Conservation (phyloP, 306 rosid species). For the Argentina anserina region DNA sequence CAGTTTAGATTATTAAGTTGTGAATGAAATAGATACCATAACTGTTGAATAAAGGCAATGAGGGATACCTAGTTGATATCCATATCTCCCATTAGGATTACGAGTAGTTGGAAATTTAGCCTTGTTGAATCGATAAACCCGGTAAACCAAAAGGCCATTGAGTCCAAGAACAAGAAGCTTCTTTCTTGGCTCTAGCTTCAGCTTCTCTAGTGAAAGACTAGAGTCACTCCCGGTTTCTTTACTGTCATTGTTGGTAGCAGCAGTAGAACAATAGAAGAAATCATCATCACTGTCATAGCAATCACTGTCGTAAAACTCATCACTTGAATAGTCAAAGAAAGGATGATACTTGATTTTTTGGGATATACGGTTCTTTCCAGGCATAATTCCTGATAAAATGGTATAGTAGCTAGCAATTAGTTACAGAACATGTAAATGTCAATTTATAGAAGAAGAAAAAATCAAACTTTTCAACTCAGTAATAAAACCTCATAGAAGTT, state of each 20-base stretch:
- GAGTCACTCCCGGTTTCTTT: not conserved
- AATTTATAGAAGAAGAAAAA: not conserved
- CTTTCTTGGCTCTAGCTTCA: slow-evolving; percentile 20
- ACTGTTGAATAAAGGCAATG: not conserved
- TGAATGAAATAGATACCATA: not conserved
- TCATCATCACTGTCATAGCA: not conserved
- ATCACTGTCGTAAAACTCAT: not conserved
- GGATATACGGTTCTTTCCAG: not conserved
- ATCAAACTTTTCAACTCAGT: not conserved
- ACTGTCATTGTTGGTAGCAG: not conserved
- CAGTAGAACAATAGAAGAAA: not conserved
- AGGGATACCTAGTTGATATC: slow-evolving; percentile 4
- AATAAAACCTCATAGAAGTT: not conserved
- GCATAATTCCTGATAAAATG: not conserved
- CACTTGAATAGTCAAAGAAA: not conserved
- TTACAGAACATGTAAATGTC: not conserved
- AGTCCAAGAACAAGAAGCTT: slow-evolving; percentile 19
- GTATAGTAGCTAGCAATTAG: not conserved
- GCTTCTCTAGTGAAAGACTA: slow-evolving; percentile 16
- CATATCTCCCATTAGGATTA: not conserved
- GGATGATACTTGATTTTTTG: not conserved
- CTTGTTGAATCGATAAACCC: not conserved
- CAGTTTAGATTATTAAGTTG: too few relatives aligned
- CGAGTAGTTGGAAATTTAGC: slow-evolving; percentile 4
- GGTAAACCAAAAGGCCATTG: slow-evolving; percentile 7